Evolutionary conservation across 2,329 filamentous ascomycete species (phyloP).

Genomic region (Xylaria sp.): DNA sequence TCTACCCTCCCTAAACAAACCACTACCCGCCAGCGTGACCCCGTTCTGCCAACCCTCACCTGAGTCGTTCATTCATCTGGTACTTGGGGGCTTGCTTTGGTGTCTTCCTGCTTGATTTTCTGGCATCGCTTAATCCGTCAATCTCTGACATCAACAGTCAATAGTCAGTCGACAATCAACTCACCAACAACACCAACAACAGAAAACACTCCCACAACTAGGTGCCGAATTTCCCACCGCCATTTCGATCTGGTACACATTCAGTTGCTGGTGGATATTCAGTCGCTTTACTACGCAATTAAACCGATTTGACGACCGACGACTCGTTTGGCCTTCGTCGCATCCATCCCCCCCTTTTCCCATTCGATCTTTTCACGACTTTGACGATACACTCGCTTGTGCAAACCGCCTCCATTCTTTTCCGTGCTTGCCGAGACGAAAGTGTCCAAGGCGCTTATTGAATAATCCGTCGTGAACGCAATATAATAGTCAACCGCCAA

Average conservation of each 20-base stretch:
- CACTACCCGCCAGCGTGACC: constrained; percentile 8
- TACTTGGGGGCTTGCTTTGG: constrained; percentile 21
- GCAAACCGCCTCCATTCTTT: constrained; percentile 12
- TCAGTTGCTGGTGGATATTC: neutral
- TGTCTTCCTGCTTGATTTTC: constrained; percentile 9
- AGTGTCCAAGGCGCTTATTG: constrained; percentile 5
- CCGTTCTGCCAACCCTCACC: constrained; percentile 24
- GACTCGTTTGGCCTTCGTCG: neutral
- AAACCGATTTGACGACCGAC: constrained; percentile 4
- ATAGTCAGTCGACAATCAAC: constrained; percentile 7
- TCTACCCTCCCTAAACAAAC: constrained; percentile 7
- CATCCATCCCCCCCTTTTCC: constrained; percentile 1
- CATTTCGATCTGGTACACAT: neutral
- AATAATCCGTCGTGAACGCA: constrained; percentile 2
- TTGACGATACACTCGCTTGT: constrained; percentile 22
- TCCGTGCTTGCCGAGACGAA: constrained; percentile 14
- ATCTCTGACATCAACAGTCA: constrained; percentile 17
- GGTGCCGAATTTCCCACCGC: constrained; percentile 12
- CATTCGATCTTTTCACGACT: neutral
- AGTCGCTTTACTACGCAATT: neutral
- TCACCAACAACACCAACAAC: constrained; percentile 16
- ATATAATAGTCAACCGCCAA: neutral
- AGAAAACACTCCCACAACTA: neutral
- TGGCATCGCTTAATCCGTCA: constrained; percentile 4
- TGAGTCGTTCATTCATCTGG: constrained; percentile 34